Base-by-base conservation (phyloP, 176 grass and related monocot species). In the Oryza punctata region DNA sequence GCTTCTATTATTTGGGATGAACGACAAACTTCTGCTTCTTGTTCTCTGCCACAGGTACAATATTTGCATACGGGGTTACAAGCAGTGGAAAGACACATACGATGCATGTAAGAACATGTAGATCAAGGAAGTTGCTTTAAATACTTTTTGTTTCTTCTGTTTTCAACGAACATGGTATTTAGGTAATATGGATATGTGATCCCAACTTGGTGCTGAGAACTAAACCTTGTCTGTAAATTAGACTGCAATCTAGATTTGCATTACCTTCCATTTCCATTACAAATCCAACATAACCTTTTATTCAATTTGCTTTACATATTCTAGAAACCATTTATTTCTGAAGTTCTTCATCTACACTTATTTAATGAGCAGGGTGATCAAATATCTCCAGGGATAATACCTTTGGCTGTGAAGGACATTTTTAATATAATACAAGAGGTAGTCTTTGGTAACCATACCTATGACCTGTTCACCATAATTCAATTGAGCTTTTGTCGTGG, bases 1-100 rank as follows among this genome's bases (percentile, higher is more conserved):
- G 82, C 2, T 65, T 74, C 12, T 47, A 45, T 65, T 67, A 6
- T 84, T 85, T 33, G 63, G 14, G 35, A 26, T 14, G 12, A 32
- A 70, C 66, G 54, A 68, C 67, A 73, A 30, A 76, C 67, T 71
- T 64, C 21, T 33, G 35, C 23, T 84, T 72, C 44, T 26, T 41
- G 82, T 84, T 81, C 44, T 37, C 43, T 78, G 57, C 75, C 23
- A 47, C 72, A 96, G 94, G 94, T 79, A 93, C 94, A 85, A 96
- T 96, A 80, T 96, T 96, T 75, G 86, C 94, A 86, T 96, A 96
- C 77, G 90, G 94, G 81, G 94, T 96, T 86, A 93, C 94, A 43
- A 96, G 94, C 76, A 96, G 94, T 73, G 94, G 94, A 68, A 96
- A 96, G 80, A 96, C 94, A 77, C 94, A 96, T 73, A 93, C 90